Evolutionary conservation across 257 asterid species (phyloP).

Genomic region (Solanum peruvianum): DNA sequence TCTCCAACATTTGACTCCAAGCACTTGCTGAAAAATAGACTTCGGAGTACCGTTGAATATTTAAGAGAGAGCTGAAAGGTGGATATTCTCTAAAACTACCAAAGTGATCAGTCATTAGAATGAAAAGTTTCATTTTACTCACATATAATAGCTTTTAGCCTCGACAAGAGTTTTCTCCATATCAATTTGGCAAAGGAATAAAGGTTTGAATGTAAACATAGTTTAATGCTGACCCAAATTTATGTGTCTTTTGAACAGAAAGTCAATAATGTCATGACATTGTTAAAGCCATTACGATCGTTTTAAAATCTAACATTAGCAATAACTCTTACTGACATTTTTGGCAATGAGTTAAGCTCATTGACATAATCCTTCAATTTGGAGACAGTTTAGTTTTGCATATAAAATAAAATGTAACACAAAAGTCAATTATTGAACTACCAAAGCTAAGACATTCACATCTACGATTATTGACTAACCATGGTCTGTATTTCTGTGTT

Average conservation of each 20-base stretch:
- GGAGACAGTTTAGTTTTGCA: constrained; percentile 84
- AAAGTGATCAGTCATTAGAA: not conserved
- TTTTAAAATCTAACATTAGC: not conserved
- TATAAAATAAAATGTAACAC: constrained; percentile 6
- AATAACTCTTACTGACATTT: constrained; percentile 73
- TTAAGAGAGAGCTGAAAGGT: not conserved
- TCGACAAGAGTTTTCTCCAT: constrained; percentile 94
- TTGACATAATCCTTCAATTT: constrained; percentile 96
- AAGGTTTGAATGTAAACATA: constrained; percentile 65
- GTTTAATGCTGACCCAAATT: constrained; percentile 92
- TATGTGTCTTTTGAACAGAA: constrained; percentile 78
- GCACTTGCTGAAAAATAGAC: too few species aligned
- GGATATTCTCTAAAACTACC: not conserved
- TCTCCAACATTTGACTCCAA: too few species aligned
- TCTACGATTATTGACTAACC: constrained; percentile 37
- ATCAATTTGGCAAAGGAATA: constrained; percentile 76
- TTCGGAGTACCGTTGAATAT: too few species aligned
- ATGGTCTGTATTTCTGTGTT: constrained; percentile 76
- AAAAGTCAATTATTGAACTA: not conserved
- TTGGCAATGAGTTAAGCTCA: constrained; percentile 95
- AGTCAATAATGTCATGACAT: constrained; percentile 5
- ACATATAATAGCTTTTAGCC: constrained; percentile 92
- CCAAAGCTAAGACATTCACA: constrained; percentile 3
- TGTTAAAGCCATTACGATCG: not conserved
- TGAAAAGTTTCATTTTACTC: constrained; percentile 9